Conservation (phyloP, 1,284 basidiomycete genomes). For the Puccinia brachypodii region DNA sequence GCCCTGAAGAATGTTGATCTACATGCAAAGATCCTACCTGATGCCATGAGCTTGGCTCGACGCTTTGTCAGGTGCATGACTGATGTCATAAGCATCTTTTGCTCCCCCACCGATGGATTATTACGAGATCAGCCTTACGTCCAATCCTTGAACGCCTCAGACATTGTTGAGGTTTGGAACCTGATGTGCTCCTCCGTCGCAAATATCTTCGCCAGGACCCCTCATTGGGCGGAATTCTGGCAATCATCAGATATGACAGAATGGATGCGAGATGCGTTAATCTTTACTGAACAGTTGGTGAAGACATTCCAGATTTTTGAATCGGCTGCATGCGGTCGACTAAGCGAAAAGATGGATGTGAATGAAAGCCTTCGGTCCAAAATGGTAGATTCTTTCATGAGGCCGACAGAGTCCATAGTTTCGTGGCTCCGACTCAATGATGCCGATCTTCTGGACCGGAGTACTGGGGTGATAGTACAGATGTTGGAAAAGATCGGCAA, state of each 20-base stretch:
- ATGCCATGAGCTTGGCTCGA: constrained; percentile 80
- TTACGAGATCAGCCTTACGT: constrained; percentile 65
- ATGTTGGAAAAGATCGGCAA: constrained; percentile 53
- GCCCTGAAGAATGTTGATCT: constrained; percentile 69
- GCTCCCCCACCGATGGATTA: constrained; percentile 69
- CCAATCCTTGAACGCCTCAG: constrained; percentile 58
- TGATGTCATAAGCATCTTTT: constrained; percentile 83
- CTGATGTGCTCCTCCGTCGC: constrained; percentile 76
- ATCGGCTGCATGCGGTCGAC: constrained; percentile 62
- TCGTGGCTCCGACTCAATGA: constrained; percentile 88
- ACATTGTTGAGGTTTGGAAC: constrained; percentile 71
- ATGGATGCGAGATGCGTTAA: constrained; percentile 96
- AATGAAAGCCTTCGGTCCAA: constrained; percentile 61
- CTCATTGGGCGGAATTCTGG: constrained; percentile 75
- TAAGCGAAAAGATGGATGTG: neutral
- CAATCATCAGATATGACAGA: constrained; percentile 79
- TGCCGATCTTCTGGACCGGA: constrained; percentile 52
- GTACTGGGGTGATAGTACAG: constrained; percentile 50
- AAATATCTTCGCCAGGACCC: constrained; percentile 78
- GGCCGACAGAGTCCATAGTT: constrained; percentile 72
- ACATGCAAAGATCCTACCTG: constrained; percentile 68
- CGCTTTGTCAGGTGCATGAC: constrained; percentile 85
- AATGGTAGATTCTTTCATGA: constrained; percentile 76
- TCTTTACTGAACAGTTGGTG: constrained; percentile 80
- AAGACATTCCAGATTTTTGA: constrained; percentile 77